These are phyloP conservation scores for Fragilaria radians DNA, from an alignment of 108 stramenopile genomes.

Conservation along the genomic window DNA sequence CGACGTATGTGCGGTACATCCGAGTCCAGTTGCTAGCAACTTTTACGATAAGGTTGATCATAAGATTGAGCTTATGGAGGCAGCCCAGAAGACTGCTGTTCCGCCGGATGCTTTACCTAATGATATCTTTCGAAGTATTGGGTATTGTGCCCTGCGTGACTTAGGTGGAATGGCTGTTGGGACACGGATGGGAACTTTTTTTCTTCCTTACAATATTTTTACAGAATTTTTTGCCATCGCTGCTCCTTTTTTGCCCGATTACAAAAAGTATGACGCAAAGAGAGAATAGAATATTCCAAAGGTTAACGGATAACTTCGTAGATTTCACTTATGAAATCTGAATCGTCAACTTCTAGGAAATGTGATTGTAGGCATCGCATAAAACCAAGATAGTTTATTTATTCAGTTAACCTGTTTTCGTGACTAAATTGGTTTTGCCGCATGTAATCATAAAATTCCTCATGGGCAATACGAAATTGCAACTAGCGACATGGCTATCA, in stretches of 20 bases:
- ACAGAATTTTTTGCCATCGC: conserved; percentile 79
- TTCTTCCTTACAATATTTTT: conserved; percentile 90
- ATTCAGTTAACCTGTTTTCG: too few relatives aligned
- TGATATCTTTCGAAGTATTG: conserved; percentile 89
- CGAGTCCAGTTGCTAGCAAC: conserved; percentile 92
- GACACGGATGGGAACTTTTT: conserved; percentile 86
- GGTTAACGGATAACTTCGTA: too few relatives aligned
- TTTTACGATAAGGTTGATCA: conserved; percentile 94
- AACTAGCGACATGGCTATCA: too few relatives aligned
- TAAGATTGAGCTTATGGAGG: conserved; percentile 88
- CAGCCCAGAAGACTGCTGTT: conserved; percentile 86
- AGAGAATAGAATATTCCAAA: too few relatives aligned
- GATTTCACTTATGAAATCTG: too few relatives aligned
- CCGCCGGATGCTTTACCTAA: conserved; percentile 82
- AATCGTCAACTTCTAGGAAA: background rate
- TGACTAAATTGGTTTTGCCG: too few relatives aligned
- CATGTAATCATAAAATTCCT: too few relatives aligned
- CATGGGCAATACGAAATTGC: too few relatives aligned
- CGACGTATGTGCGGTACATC: conserved; percentile 97
- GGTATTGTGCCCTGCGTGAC: conserved; percentile 81
- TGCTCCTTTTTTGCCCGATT: conserved; percentile 87
- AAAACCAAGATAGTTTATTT: conserved; percentile 4
- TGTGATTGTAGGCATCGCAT: background rate
- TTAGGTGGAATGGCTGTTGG: conserved; percentile 78
- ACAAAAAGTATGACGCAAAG: conserved; percentile 66